phyloP scores from a whole-genome alignment of 306 rosid species.

The Mimosa pudica region DNA sequence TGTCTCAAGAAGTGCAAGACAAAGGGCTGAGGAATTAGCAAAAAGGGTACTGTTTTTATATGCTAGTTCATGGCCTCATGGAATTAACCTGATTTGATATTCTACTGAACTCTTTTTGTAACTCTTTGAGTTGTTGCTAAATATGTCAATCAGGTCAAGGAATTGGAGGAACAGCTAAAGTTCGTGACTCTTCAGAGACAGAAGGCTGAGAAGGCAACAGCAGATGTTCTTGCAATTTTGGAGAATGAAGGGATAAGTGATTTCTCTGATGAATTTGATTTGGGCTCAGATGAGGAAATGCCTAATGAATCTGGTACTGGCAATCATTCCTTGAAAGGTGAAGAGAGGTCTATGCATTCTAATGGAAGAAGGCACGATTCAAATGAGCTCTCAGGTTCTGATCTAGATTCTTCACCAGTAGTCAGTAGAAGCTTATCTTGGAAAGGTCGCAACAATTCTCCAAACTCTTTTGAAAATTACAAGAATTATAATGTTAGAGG shows the following conservation, averaged over 20 bases:
- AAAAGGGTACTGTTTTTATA: slow-evolving; percentile 55
- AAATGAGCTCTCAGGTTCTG: slow-evolving; percentile 66
- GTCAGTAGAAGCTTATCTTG: slow-evolving; percentile 80
- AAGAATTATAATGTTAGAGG: slow-evolving; percentile 53
- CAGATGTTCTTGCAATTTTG: slow-evolving; percentile 87
- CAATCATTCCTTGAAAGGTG: slow-evolving; percentile 43
- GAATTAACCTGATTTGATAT: slow-evolving; percentile 28
- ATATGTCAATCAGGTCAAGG: slow-evolving; percentile 60
- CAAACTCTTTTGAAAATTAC: slow-evolving; percentile 58
- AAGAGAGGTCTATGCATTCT: slow-evolving; percentile 40
- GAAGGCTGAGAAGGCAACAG: slow-evolving; percentile 96
- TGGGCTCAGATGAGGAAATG: slow-evolving; percentile 69
- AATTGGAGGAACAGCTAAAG: slow-evolving; percentile 81
- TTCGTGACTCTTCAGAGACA: slow-evolving; percentile 70
- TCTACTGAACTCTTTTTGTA: slow-evolving; percentile 18
- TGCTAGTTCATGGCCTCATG: slow-evolving; percentile 25
- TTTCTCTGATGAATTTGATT: slow-evolving; percentile 67
- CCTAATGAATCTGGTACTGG: slow-evolving; percentile 59
- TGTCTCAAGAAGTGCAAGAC: slow-evolving; percentile 80
- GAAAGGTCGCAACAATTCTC: slow-evolving; percentile 73
- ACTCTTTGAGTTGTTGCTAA: slow-evolving; percentile 12
- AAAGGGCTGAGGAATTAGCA: slow-evolving; percentile 82
- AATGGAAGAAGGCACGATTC: slow-evolving; percentile 48
- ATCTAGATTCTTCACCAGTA: slow-evolving; percentile 58
- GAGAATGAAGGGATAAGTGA: slow-evolving; percentile 78